Evolutionary conservation across 257 asterid genomes (phyloP), one percentile per base, ranked within the genome.

Genomic region (Jacaranda mimosifolia): DNA sequence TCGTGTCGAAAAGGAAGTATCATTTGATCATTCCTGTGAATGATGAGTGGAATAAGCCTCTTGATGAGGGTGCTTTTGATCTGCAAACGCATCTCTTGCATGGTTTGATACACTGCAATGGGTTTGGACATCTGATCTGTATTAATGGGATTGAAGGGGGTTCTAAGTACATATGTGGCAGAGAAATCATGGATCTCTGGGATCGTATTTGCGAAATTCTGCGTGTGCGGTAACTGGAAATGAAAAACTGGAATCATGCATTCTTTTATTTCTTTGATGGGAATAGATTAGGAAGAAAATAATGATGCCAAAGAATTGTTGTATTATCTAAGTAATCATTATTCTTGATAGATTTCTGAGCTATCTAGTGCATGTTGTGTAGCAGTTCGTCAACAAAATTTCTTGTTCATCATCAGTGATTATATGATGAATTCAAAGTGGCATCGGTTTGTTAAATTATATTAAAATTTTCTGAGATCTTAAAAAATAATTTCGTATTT

Each of bases 81-180:
- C 65, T 82, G 43, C 89, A 88, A 55, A 85, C 91, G 2, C 96
- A 96, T 72, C 84, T 96, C 66, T 78, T 96, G 82, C 98, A 90
- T 55, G 99, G 98, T 58, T 79, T 93, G 85, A 90, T 91, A 67
- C 99, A 96, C 64, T 88, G 96, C 83, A 91, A 96, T 65, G 99
- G 99, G 4, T 90, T 80, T 40, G 99, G 98, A 0, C 98, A 93
- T 83, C 80, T 93, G 87, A 81, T 91, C n/a, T 83, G 91, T 73
- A 77, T 91, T 63, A 93, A 93, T 78, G 99, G 99, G 46, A 83
- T 93, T 46, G 97, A 91, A 81, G 95, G 99, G 7, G 98, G 97
- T 9, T 93, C 97, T 6, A 84, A 86, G 68, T 70, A 59, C 79
- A 80, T 96, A 0, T 76, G 71, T 68, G 99, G 98, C 53, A 71